Percentiles rank a stretch among this genome's conserved stretches.
phyloP scores from a whole-genome alignment of 345 rosid genomes.

The Eucalyptus paniculata region DNA sequence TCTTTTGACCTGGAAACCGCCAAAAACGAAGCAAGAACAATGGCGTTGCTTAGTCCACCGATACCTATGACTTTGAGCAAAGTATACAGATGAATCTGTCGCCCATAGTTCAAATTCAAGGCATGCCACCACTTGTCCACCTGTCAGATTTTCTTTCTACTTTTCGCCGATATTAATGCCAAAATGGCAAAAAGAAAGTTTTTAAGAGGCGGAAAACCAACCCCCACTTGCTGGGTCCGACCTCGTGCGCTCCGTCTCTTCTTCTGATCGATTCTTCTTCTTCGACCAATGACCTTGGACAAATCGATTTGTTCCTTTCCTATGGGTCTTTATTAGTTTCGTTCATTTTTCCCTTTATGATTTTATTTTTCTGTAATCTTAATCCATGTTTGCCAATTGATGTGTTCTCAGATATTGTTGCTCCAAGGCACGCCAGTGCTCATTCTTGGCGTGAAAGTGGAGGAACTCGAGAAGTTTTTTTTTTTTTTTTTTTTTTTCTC shows the following conservation, averaged over 20 bases:
- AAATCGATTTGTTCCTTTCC: background rate
- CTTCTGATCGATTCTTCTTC: background rate
- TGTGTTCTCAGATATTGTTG: background rate
- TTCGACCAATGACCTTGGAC: background rate
- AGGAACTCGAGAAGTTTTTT: background rate
- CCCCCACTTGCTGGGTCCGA: background rate
- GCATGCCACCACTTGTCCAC: background rate
- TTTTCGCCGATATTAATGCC: background rate
- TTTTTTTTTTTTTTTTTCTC: background rate
- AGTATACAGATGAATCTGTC: background rate
- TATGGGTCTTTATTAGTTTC: background rate
- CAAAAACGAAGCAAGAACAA: background rate
- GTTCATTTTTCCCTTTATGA: background rate
- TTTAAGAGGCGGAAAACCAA: background rate
- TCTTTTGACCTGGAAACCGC: background rate
- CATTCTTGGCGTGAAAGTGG: background rate
- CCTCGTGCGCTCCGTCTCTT: background rate
- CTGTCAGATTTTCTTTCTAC: background rate
- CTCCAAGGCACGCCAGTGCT: background rate
- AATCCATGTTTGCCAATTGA: background rate
- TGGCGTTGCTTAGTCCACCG: background rate
- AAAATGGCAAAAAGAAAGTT: background rate
- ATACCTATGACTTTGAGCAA: background rate
- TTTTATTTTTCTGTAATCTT: background rate
- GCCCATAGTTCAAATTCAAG: background rate